Conservation (phyloP, 1,284 basidiomycete genomes). For the Sutorius eximius region DNA sequence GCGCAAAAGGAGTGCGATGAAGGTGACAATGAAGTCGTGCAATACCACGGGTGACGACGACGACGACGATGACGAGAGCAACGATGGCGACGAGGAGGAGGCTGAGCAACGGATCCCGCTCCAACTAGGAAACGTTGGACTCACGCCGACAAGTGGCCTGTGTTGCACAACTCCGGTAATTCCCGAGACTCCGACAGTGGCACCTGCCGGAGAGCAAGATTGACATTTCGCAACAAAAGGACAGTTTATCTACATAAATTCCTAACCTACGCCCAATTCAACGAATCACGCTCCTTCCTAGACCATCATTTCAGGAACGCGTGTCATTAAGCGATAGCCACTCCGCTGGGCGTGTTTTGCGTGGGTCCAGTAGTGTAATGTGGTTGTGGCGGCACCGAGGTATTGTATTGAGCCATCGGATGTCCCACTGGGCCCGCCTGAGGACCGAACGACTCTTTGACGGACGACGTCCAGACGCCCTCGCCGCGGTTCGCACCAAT, state of each 20-base stretch:
- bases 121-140: conserved; percentile 18
- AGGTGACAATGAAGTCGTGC: conserved; percentile 9
- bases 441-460: conserved; percentile 40
- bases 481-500: conserved; percentile 42
- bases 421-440: conserved; percentile 7
- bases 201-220: conserved; percentile 1
- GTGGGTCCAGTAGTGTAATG: neutral
- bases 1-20: conserved; percentile 13
- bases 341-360: neutral
- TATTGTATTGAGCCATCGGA: conserved; percentile 23
- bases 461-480: conserved; percentile 43
- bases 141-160: conserved; percentile 3
- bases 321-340: conserved; percentile 10
- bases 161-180: conserved; percentile 20
- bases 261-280: neutral
- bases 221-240: neutral
- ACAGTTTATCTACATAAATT: too few relatives aligned
- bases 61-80: neutral
- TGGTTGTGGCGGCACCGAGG: conserved; percentile 1
- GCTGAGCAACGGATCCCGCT: conserved; percentile 12
- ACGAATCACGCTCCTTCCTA: neutral
- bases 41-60: conserved; percentile 11
- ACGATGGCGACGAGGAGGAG: conserved; percentile 9
- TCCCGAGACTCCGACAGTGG: conserved; percentile 36
- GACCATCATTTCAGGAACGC: neutral